These are phyloP conservation scores for Sarcocystis neurona DNA, from an alignment of 169 alveolate species.

Conservation along the genomic window DNA sequence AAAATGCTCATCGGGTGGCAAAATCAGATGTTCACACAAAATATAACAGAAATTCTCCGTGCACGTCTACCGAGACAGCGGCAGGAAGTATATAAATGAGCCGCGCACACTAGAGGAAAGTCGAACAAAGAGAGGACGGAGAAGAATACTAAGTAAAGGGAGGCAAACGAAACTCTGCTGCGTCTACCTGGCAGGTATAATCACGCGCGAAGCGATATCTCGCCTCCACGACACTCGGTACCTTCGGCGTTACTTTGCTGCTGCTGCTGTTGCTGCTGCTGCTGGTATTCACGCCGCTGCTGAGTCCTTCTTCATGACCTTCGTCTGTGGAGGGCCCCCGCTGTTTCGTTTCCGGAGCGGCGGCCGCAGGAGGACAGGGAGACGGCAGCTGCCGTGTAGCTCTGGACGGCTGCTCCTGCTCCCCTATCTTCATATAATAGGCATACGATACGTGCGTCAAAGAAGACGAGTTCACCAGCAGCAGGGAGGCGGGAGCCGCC, in stretches of 20 bases:
- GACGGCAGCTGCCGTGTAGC: background rate
- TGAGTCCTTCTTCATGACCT: background rate
- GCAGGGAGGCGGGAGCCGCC: too few species aligned
- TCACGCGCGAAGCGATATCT: slow-evolving; percentile 13
- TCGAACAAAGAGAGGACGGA: background rate
- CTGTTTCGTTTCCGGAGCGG: background rate
- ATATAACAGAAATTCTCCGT: background rate
- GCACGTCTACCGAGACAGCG: background rate
- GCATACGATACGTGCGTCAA: too few species aligned
- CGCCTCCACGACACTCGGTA: background rate
- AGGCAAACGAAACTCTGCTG: background rate
- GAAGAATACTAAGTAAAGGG: background rate
- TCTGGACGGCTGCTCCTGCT: too few species aligned
- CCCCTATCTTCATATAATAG: too few species aligned
- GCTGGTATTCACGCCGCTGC: background rate
- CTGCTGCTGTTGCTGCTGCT: background rate
- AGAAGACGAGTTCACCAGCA: too few species aligned
- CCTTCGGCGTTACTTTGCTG: background rate
- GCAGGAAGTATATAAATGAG: background rate
- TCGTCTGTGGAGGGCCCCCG: background rate
- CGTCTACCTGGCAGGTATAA: background rate
- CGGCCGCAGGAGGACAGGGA: background rate
- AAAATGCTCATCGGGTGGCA: too few species aligned
- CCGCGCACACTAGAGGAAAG: background rate
- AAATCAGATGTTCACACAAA: too few species aligned